A percentile compares a stretch with the other conserved stretches of the same genome.
phyloP scores from a whole-genome alignment of 202 grass and related monocot species.

The Bolboschoenoplectus hybrid region DNA sequence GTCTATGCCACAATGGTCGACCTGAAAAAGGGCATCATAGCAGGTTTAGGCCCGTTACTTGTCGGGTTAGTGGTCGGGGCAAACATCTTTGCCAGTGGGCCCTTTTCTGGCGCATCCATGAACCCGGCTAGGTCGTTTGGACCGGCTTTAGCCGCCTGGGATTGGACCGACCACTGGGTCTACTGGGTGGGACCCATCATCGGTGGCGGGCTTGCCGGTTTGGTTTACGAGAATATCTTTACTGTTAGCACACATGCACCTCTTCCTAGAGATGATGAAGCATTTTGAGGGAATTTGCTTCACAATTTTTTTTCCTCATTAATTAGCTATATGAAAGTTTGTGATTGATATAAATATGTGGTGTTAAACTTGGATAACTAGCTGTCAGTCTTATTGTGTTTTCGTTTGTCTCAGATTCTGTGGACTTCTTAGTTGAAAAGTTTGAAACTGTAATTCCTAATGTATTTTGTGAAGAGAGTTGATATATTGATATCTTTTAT shows the following conservation, averaged over 20 bases:
- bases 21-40: constrained; percentile 41
- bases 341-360: background rate
- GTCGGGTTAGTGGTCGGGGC: constrained; percentile 76
- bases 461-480: too few species aligned
- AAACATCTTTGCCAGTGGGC: constrained; percentile 72
- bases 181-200: constrained; percentile 81
- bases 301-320: background rate
- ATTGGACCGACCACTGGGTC: constrained; percentile 82
- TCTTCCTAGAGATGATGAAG: constrained; percentile 49
- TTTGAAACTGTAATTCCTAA: too few species aligned
- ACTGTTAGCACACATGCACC: constrained; percentile 43
- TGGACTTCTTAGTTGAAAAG: background rate
- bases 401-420: background rate
- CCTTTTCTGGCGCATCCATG: constrained; percentile 81
- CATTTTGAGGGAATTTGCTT: constrained; percentile 42
- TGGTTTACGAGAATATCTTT: constrained; percentile 70
- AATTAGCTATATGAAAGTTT: background rate
- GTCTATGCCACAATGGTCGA: constrained; percentile 83
- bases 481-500: too few species aligned
- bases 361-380: background rate
- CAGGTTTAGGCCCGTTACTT: constrained; percentile 49
- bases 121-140: constrained; percentile 88
- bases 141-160: constrained; percentile 50
- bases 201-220: constrained; percentile 53
- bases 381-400: background rate